Base-by-base conservation (phyloP, 2,329 filamentous ascomycete species). In the Aureobasidium namibiae region DNA sequence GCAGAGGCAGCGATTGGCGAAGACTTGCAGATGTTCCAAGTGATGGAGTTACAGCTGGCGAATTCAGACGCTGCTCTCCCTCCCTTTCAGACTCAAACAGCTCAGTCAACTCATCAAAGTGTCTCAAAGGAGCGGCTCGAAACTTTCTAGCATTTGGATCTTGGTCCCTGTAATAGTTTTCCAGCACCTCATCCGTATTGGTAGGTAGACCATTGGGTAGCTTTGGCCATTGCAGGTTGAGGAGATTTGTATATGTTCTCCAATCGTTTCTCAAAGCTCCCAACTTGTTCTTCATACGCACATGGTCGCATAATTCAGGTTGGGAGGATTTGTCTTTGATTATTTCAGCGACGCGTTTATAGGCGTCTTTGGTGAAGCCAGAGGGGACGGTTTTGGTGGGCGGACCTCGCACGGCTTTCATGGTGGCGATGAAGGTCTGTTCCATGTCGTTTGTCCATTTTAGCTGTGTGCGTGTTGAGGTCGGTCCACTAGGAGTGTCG, bases 381-480 rank as follows among this genome's bases (percentile, higher is more conserved):
- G 52, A 56, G 10, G 52, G 52, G 14, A 39, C 39, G 26, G 8
- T 54, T 6, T 54, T 54, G 36, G 50, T 54, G 2, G 50, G 50
- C 29, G 31, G 5, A n/a, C 23, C 16, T 10, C 42, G 50, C 38
- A 42, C 23, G n/a, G 23, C 16, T n/a, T 54, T 54, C 36, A 54
- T 42, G 38, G 24, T 33, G 6, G 50, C 38, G 6, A 54, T 54
- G 26, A 54, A 54, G n/a, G 36, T 18, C 2, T 36, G 7, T n/a
- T 56, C 52, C 52, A 56, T 44, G 9, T 44, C 52, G 38, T 33
- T 44, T 44, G 52, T 56, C 52, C 52, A 56, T 56, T 45, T 56
- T 5, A 56, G 29, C 52, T 56, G 52, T 31, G 39, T 14, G 24
- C 52, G 39, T 34, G 39, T 36, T 26, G 29, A 4, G n/a, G 18